Conservation (phyloP, 2,329 filamentous ascomycete genomes). For the Colletotrichum sp. region DNA sequence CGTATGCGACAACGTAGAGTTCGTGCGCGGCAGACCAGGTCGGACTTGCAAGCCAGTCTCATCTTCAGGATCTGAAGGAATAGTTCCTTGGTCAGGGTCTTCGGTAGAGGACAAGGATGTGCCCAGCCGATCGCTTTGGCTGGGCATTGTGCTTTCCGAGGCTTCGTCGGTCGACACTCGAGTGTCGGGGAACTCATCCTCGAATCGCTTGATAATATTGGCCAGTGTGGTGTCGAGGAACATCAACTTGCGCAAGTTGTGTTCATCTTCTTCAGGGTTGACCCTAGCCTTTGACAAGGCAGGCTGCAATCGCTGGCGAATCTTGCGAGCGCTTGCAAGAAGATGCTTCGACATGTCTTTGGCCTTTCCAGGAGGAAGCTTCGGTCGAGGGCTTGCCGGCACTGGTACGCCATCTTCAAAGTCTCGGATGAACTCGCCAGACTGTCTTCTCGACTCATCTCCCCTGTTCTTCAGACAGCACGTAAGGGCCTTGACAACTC, state of each 20-base stretch:
- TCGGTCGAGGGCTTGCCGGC: slow-evolving; percentile 32
- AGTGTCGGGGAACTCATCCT: slow-evolving; percentile 94
- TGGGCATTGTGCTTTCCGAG: slow-evolving; percentile 29
- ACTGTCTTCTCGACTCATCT: slow-evolving; percentile 63
- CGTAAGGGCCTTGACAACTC: slow-evolving; percentile 90
- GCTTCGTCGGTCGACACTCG: slow-evolving; percentile 49
- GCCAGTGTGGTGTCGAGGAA: slow-evolving; percentile 90
- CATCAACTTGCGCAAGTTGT: slow-evolving; percentile 78
- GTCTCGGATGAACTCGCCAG: slow-evolving; percentile 58
- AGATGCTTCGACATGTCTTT: slow-evolving; percentile 95
- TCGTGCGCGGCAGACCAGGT: slow-evolving; percentile 52
- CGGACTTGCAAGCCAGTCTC: slow-evolving; percentile 50
- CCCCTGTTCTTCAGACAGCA: slow-evolving; percentile 87
- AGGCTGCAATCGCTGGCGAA: slow-evolving; percentile 81
- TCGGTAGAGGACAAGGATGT: slow-evolving; percentile 36
- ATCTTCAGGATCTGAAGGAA: slow-evolving; percentile 54
- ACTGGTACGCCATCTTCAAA: slow-evolving; percentile 55
- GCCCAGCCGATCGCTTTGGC: slow-evolving; percentile 28
- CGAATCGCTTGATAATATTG: slow-evolving; percentile 93
- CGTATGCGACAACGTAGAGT: slow-evolving; percentile 54
- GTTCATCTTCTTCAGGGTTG: slow-evolving; percentile 70
- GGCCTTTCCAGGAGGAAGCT: slow-evolving; percentile 65
- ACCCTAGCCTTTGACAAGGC: slow-evolving; percentile 78
- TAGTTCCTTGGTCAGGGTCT: slow-evolving; percentile 38
- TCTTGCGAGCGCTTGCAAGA: slow-evolving; percentile 86